These are phyloP conservation scores for Immersiporthe knoxdaviesiana DNA, from an alignment of 2,329 filamentous ascomycete genomes.

Conservation along the genomic window DNA sequence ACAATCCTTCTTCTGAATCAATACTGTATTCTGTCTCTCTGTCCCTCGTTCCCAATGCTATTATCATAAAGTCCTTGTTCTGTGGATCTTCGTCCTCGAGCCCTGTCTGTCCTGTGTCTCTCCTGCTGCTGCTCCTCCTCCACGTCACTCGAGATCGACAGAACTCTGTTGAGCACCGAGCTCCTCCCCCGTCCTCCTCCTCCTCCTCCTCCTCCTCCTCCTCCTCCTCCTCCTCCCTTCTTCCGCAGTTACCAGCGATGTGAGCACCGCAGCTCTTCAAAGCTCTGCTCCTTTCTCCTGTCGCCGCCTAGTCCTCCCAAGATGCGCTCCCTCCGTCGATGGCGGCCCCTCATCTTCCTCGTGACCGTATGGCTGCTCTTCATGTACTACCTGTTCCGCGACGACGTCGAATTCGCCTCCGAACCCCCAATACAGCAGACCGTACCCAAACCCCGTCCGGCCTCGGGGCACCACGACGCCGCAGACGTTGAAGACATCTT, in stretches of 20 bases:
- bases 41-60: not conserved
- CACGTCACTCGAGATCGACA: not conserved
- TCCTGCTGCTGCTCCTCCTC: not conserved
- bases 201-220: no score
- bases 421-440: conserved; percentile 26
- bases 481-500: conserved; percentile 18
- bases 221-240: not conserved
- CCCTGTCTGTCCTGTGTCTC: not conserved
- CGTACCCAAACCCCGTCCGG: conserved; percentile 14
- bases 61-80: not conserved
- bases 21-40: not conserved
- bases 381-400: conserved; percentile 26
- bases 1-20: not conserved
- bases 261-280: conserved; percentile 2
- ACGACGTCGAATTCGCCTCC: conserved; percentile 23
- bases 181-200: no score
- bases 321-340: conserved; percentile 28
- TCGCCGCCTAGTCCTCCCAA: not conserved
- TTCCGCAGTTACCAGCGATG: conserved; percentile 9
- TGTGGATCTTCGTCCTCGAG: not conserved
- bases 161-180: not conserved
- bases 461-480: conserved; percentile 23
- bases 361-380: conserved; percentile 26
- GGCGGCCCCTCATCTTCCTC: conserved; percentile 27
- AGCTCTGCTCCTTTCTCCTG: not conserved